phyloP scores from a whole-genome alignment of 2,329 filamentous ascomycete genomes.

The Colletotrichum sp. region DNA sequence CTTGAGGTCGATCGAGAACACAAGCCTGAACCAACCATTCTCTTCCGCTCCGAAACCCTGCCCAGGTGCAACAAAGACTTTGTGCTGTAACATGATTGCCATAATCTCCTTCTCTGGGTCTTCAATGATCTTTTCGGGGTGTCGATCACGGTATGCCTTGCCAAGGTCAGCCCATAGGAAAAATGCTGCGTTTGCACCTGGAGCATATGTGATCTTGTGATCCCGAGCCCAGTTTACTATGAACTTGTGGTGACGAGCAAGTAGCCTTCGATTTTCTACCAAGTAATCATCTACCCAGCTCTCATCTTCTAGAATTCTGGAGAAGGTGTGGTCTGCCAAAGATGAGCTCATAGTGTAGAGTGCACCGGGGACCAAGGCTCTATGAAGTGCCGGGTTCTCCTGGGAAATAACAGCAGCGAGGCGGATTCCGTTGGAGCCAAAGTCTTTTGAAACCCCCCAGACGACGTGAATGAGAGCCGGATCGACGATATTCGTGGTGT shows the following conservation, averaged over 20 bases:
- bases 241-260: not conserved
- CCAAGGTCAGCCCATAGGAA: not conserved
- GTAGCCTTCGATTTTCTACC: not conserved
- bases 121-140: not conserved
- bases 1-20: not conserved
- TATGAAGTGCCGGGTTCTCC: slow-evolving; percentile 26
- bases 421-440: not conserved
- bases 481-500: not conserved
- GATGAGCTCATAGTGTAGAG: not conserved
- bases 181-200: not conserved
- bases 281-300: not conserved
- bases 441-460: not conserved
- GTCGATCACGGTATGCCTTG: not conserved
- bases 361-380: not conserved
- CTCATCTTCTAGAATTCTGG: not conserved
- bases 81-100: not conserved
- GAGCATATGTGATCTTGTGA: not conserved
- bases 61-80: not conserved
- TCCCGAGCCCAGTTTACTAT: not conserved
- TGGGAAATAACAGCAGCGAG: not conserved
- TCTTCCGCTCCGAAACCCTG: not conserved
- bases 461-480: not conserved
- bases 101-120: not conserved
- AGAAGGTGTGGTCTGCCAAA: not conserved
- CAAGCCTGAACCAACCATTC: not conserved